phyloP scores from a whole-genome alignment of 208 protist species.

The Leishmania aethiopica region DNA sequence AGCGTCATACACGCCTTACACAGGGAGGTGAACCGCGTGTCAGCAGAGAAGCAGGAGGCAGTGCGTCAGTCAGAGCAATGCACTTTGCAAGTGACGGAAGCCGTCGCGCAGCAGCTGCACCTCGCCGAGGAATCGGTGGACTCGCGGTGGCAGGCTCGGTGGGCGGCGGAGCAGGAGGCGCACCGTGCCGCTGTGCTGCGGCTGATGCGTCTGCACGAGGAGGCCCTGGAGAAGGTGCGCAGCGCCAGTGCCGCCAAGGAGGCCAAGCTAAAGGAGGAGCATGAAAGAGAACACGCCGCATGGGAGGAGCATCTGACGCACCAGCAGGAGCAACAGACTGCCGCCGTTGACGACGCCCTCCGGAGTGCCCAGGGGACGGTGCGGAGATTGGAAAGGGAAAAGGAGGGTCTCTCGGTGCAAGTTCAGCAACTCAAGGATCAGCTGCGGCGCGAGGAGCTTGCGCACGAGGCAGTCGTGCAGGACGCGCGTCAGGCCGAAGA shows the following conservation, averaged over 20 bases:
- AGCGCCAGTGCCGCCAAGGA: constrained; percentile 32
- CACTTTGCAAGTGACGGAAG: not conserved
- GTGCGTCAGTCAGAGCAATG: constrained; percentile 17
- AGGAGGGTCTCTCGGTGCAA: constrained; percentile 1
- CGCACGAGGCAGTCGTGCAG: constrained; percentile 22
- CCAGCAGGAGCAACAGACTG: constrained; percentile 13
- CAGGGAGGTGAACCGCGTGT: constrained; percentile 21
- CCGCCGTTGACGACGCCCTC: constrained; percentile 31
- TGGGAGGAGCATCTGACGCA: constrained; percentile 23
- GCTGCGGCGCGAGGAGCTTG: not conserved
- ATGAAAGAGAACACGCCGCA: constrained; percentile 35
- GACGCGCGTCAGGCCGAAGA: not conserved
- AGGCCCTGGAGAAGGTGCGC: constrained; percentile 21
- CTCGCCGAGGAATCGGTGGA: constrained; percentile 26
- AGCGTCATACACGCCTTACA: constrained; percentile 32
- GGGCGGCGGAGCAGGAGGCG: constrained; percentile 32
- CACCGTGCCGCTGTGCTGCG: constrained; percentile 15
- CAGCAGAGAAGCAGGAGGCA: constrained; percentile 31
- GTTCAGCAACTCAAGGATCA: constrained; percentile 14
- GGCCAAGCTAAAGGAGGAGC: constrained; percentile 17
- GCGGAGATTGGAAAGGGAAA: constrained; percentile 24
- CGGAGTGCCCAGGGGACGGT: constrained; percentile 18
- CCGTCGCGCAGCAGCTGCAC: constrained; percentile 19
- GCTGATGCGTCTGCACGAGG: constrained; percentile 4
- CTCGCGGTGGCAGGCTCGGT: constrained; percentile 29